Evolutionary conservation across 371 early-diverging fungal genomes (phyloP), one percentile per base, ranked within the genome.

Genomic region (Synchytrium microbalum): DNA sequence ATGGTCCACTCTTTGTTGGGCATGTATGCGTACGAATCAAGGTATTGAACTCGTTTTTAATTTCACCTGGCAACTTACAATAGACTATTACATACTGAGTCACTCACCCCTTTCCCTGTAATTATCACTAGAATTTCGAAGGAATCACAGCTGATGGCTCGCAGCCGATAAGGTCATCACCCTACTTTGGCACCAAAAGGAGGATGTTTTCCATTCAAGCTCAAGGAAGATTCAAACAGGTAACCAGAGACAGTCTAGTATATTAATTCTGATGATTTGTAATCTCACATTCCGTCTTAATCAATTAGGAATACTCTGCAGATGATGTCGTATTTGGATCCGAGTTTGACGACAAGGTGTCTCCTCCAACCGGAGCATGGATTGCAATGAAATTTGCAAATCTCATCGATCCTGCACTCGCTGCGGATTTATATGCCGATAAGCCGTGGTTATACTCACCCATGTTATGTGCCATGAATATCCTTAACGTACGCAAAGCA

Each of bases 261-360:
- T 32, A 58, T 70, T 74, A 10, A 81, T 78, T 67, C 84, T 82
- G 53, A 78, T 86, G 60, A 79, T 81, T 64, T 67, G 84, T 23
- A 72, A 68, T 1, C 79, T 82, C 80, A 82, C 63, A 67, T 83
- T 26, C 70, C 10, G 1, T 31, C 26, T 31, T 25, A 32, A 53
- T 59, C 54, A 67, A 0, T 54, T 68, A 79, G 64, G 77, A 78
- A 64, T 64, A 79, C 75, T 73, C 81, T 0, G 84, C 85, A 16
- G 84, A 88, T 63, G 83, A 88, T 63, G 79, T 91, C 13, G 73
- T 89, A 58, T 91, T 88, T 68, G 91, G 91, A 32, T 86, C 87
- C 66, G 84, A 86, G 69, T 91, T 91, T 69, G 88, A 88, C 66
- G 70, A 78, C 54, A 78, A 78, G 59, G 75, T 75, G 30, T 66